Conservation (phyloP, 768 basidiomycete genomes). For the Tricholoma saponaceum region DNA sequence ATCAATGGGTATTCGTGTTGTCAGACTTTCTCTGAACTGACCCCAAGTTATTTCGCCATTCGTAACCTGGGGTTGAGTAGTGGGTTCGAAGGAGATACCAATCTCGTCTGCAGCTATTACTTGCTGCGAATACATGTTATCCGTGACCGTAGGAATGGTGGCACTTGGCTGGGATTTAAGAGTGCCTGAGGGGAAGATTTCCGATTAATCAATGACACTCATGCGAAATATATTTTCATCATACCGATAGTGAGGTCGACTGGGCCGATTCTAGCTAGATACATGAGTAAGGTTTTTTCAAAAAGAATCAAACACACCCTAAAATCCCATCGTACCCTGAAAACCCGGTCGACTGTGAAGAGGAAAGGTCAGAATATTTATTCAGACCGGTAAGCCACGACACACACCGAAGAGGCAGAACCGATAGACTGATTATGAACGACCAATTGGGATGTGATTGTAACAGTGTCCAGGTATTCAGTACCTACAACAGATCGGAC, state of each 20-base stretch:
- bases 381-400: background rate
- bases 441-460: conserved; percentile 43
- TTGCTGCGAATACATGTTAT: conserved; percentile 43
- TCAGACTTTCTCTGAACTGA: conserved; percentile 19
- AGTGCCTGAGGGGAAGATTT: conserved; percentile 27
- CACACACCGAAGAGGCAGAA: conserved; percentile 38
- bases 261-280: conserved; percentile 53
- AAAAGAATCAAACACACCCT: conserved; percentile 35
- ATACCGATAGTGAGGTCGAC: conserved; percentile 45
- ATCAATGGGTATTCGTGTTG: background rate
- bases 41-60: conserved; percentile 59
- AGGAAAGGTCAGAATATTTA: background rate
- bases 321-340: conserved; percentile 58
- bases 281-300: background rate
- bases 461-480: conserved; percentile 51
- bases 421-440: conserved; percentile 61
- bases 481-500: conserved; percentile 24
- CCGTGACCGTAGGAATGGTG: conserved; percentile 52
- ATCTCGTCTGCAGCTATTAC: conserved; percentile 36
- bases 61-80: conserved; percentile 23
- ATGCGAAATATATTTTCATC: conserved; percentile 1
- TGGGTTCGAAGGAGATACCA: conserved; percentile 51
- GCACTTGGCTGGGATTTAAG: conserved; percentile 23
- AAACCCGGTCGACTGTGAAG: conserved; percentile 37
- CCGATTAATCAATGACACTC: background rate